Evolutionary conservation across 2,329 filamentous ascomycete species (phyloP).

Genomic region (Zymoseptoria brevis): DNA sequence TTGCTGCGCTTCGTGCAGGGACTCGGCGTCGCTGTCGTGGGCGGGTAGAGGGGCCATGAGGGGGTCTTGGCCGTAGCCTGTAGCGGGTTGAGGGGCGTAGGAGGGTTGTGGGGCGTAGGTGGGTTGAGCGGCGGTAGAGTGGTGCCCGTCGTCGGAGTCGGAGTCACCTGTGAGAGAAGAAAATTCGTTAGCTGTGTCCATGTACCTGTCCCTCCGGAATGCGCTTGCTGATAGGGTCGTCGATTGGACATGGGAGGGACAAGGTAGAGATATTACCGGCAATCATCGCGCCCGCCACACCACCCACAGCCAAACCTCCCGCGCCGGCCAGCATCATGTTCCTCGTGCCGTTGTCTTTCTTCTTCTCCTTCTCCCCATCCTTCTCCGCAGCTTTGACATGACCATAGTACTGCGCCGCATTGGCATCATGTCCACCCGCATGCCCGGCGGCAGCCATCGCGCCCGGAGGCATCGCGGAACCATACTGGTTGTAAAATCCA

Average conservation of each 20-base stretch:
- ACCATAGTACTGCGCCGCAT: conserved; percentile 17
- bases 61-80: not conserved
- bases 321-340: conserved; percentile 49
- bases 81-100: not conserved
- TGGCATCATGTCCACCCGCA: conserved; percentile 12
- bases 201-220: too few species aligned
- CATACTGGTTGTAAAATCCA: conserved; percentile 16
- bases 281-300: conserved; percentile 50
- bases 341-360: conserved; percentile 33
- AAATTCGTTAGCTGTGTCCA: too few species aligned
- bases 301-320: conserved; percentile 50
- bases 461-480: conserved; percentile 12
- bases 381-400: conserved; percentile 18
- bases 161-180: conserved; percentile 4
- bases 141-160: conserved; percentile 12
- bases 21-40: conserved; percentile 13
- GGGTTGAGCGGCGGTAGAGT: conserved; percentile 5
- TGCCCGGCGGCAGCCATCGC: not conserved
- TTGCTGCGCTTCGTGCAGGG: conserved; percentile 13
- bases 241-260: too few species aligned
- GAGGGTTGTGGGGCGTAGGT: not conserved
- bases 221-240: too few species aligned
- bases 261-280: conserved; percentile 21
- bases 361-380: conserved; percentile 26
- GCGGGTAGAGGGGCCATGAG: conserved; percentile 2